These are phyloP conservation scores for Alternaria atra DNA, from an alignment of 2,329 filamentous ascomycete species.

Conservation along the genomic window DNA sequence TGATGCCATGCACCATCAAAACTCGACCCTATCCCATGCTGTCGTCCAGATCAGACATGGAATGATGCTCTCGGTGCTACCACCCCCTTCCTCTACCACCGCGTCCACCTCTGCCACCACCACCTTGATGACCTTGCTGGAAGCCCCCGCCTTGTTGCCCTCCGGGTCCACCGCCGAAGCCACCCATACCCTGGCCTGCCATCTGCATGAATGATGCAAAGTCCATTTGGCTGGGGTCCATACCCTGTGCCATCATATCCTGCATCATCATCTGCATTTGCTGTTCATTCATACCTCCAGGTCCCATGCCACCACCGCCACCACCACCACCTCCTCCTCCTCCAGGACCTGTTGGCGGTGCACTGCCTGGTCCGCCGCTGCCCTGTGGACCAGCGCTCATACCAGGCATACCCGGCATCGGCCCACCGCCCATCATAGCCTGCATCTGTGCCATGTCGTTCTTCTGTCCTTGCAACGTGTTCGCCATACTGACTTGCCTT, in stretches of 20 bases:
- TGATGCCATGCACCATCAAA: constrained; percentile 12
- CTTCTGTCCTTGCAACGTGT: constrained; percentile 83
- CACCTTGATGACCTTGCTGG: constrained; percentile 42
- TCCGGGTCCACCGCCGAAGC: constrained; percentile 33
- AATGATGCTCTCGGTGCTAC: constrained; percentile 9
- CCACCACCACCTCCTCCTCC: background rate
- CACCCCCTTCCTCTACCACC: constrained; percentile 38
- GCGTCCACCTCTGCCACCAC: constrained; percentile 39
- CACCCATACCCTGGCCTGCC: constrained; percentile 44
- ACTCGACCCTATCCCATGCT: background rate
- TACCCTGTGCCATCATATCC: constrained; percentile 60
- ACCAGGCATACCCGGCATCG: constrained; percentile 38
- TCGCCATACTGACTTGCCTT: constrained; percentile 82
- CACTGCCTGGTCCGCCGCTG: constrained; percentile 27
- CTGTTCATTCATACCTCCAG: constrained; percentile 58
- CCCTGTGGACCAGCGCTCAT: constrained; percentile 30
- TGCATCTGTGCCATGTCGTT: constrained; percentile 70
- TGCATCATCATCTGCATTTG: constrained; percentile 70
- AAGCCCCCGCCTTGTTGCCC: constrained; percentile 39
- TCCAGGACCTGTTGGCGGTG: constrained; percentile 44
- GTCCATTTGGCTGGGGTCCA: constrained; percentile 48
- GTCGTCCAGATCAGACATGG: background rate
- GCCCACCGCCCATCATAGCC: constrained; percentile 59
- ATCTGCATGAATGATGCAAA: constrained; percentile 48
- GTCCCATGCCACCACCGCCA: constrained; percentile 17